Conservation (phyloP, 1,284 basidiomycete genomes). For the Sphaerobolus stellatus region DNA sequence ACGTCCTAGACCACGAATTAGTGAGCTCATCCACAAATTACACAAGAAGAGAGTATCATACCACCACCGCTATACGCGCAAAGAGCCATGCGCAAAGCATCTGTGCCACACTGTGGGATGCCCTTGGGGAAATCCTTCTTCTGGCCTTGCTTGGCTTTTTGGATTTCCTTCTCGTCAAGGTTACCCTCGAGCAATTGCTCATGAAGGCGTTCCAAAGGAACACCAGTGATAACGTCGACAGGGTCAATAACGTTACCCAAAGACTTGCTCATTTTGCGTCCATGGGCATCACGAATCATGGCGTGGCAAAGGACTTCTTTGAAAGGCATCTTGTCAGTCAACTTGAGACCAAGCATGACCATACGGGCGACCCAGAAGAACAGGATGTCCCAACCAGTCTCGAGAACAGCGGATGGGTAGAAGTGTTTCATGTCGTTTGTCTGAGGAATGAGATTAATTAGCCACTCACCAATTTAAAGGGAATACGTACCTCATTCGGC, state of each 20-base stretch:
- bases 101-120: constrained; percentile 98
- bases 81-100: constrained; percentile 92
- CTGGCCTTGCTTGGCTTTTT: constrained; percentile 90
- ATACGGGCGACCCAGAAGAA: constrained; percentile 99
- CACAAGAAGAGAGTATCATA: constrained; percentile 30
- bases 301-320: constrained; percentile 98
- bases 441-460: constrained; percentile 31
- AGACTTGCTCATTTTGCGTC: constrained; percentile 98
- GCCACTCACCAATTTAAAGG: background rate
- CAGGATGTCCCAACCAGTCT: constrained; percentile 99
- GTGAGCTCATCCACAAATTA: background rate
- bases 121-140: constrained; percentile 99
- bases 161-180: constrained; percentile 91
- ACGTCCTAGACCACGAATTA: constrained; percentile 54
- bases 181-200: constrained; percentile 89
- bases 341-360: constrained; percentile 90
- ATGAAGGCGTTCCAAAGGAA: constrained; percentile 82
- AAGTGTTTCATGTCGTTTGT: constrained; percentile 75
- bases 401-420: constrained; percentile 88
- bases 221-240: constrained; percentile 91
- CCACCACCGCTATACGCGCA: constrained; percentile 93
- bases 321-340: constrained; percentile 93
- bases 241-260: constrained; percentile 99
- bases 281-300: constrained; percentile 98
- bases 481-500: constrained; percentile 74